These are phyloP conservation scores for Phytophthora ramorum DNA, from an alignment of 352 stramenopile genomes.

Conservation along the genomic window DNA sequence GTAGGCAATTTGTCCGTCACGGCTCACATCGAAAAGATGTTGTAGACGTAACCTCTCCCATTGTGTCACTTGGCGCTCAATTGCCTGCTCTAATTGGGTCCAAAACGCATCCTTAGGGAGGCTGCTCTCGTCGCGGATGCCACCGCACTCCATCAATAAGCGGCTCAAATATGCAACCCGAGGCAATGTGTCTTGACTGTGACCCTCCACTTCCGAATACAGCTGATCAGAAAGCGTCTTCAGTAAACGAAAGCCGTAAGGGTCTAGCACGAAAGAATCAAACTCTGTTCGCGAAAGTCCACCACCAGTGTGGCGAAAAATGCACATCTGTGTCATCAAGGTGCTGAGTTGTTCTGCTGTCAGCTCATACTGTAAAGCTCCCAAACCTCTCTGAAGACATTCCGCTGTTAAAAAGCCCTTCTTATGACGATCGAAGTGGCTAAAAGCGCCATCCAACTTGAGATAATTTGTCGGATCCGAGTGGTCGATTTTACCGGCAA, in stretches of 20 bases:
- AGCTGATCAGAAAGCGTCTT: slow-evolving; percentile 44
- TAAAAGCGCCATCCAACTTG: slow-evolving; percentile 59
- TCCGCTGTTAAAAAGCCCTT: slow-evolving; percentile 59
- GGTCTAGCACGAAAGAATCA: slow-evolving; percentile 79
- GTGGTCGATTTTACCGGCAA: slow-evolving; percentile 43
- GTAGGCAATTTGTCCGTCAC: slow-evolving; percentile 65
- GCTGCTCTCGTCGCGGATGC: slow-evolving; percentile 27
- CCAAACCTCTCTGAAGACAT: slow-evolving; percentile 45
- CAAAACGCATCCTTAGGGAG: slow-evolving; percentile 41
- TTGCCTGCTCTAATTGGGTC: slow-evolving; percentile 40
- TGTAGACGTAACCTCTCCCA: slow-evolving; percentile 51
- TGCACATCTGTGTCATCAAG: slow-evolving; percentile 46
- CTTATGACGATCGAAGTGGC: slow-evolving; percentile 66
- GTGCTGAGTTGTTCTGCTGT: slow-evolving; percentile 40
- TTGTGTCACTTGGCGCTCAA: slow-evolving; percentile 33
- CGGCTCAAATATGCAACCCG: slow-evolving; percentile 61
- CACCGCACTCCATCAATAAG: slow-evolving; percentile 48
- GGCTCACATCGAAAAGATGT: slow-evolving; percentile 77
- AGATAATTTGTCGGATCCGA: slow-evolving; percentile 31
- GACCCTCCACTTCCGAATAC: slow-evolving; percentile 26
- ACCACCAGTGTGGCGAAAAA: slow-evolving; percentile 50
- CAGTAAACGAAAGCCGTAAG: slow-evolving; percentile 42
- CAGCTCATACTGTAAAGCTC: slow-evolving; percentile 52
- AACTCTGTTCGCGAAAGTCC: slow-evolving; percentile 79
- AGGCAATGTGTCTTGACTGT: slow-evolving; percentile 30